Evolutionary conservation across 441 rosid genomes (phyloP), one percentile per base, ranked within the genome.

Genomic region (Pelargonium citronellum): DNA sequence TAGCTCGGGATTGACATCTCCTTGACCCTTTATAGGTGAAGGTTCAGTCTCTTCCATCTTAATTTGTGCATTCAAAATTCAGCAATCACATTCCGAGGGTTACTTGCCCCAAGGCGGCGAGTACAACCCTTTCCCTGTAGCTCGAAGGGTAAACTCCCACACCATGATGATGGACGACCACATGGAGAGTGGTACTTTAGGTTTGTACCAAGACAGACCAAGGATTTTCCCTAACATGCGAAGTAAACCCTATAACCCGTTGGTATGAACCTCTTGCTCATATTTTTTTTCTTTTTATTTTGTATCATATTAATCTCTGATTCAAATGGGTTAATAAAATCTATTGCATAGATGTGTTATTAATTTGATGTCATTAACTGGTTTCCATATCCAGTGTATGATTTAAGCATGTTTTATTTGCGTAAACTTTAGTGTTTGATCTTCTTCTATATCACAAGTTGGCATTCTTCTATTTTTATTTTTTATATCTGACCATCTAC

Each of bases 191-290:
- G 94, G 91, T 58, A 79, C 75, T 78, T 68, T 90, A 87, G 85
- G 87, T 79, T 78, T 91, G 67, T 92, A 79, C 85, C 87, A 64
- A 69, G 98, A 92, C 63, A 86, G 90, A 85, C 89, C 88, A 1
- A 89, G 98, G 87, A 84, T 84, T 8, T 95, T 95, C 78, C 99
- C 99, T 67, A 88, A 66, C 82, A 90, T 90, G 99, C 91, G 97
- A 47, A 82, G 78, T 70, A 95, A 89, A 83, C 77, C 95, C 20
- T 88, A 91, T 71, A 79, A 83, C 53, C 97, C 97, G 41, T 70
- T 80, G 86, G 99, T 91, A 79, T 78, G 83, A 44, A 22, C 46
- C 65, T 73, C 22, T 34, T 60, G 12, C 46, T 37, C 39, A 20
- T 66, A n/a, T 47, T 43, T 66, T 68, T 41, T 60, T 37, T 57